Evolutionary conservation across 306 rosid genomes (phyloP).

Genomic region (Cucumis melo): DNA sequence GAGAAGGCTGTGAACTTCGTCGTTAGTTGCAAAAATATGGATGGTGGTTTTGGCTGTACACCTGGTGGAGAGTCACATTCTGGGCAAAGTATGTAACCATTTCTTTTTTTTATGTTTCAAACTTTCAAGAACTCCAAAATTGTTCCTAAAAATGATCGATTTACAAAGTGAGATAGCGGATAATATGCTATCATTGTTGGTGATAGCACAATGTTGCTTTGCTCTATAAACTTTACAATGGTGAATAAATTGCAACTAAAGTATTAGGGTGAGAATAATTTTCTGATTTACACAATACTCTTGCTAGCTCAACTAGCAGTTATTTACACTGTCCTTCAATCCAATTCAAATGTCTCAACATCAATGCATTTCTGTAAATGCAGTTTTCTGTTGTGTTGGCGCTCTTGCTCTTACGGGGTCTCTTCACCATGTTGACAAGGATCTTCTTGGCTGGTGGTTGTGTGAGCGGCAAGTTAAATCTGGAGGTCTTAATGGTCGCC

Average conservation of each 20-base stretch:
- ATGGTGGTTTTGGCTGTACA: conserved; percentile 87
- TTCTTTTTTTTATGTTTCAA: not conserved
- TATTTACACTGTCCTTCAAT: not conserved
- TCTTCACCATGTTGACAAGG: conserved; percentile 67
- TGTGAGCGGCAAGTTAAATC: conserved; percentile 86
- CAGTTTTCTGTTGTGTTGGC: conserved; percentile 94
- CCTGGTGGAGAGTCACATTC: conserved; percentile 97
- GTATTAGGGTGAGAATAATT: not conserved
- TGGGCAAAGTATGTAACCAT: conserved; percentile 59
- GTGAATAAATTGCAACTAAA: not conserved
- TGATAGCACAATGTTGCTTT: not conserved
- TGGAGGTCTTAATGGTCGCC: conserved; percentile 91
- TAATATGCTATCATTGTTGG: not conserved
- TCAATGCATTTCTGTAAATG: conserved; percentile 12
- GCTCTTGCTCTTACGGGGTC: conserved; percentile 87
- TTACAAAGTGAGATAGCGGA: not conserved
- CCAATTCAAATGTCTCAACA: not conserved
- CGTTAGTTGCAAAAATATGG: conserved; percentile 77
- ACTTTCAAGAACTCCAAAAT: not conserved
- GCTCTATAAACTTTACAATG: not conserved
- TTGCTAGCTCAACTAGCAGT: not conserved
- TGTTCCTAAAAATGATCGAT: not conserved
- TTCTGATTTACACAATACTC: not conserved
- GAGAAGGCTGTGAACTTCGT: conserved; percentile 76
- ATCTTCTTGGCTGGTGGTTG: conserved; percentile 91